Evolutionary conservation across 83 land plant genomes (phyloP).

Genomic region (Diphasiastrum complanatum): DNA sequence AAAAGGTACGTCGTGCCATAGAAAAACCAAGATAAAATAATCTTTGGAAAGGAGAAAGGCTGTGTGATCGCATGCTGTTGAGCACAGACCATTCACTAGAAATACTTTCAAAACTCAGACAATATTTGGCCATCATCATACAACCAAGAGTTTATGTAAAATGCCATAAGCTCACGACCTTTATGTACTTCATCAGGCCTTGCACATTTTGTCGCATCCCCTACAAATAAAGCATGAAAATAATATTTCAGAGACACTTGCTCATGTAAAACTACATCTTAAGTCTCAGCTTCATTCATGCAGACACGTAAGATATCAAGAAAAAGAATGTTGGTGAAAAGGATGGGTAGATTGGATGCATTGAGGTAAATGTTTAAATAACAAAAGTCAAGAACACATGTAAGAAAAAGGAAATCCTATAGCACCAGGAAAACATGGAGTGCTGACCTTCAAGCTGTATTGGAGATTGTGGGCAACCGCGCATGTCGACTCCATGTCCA

Average conservation of each 20-base stretch:
- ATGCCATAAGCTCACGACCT: slow-evolving; percentile 58
- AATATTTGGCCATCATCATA: too few relatives aligned
- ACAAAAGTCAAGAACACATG: background rate
- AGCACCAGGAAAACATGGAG: background rate
- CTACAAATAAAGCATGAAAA: slow-evolving; percentile 27
- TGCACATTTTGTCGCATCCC: slow-evolving; percentile 71
- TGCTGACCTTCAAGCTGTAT: slow-evolving; percentile 63
- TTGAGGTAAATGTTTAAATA: background rate
- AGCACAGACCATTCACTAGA: too few relatives aligned
- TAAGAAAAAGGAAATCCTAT: background rate
- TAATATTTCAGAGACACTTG: background rate
- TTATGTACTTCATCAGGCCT: slow-evolving; percentile 75
- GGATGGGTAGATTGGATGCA: too few relatives aligned
- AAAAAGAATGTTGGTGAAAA: too few relatives aligned
- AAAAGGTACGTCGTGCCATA: too few relatives aligned
- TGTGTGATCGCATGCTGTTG: too few relatives aligned
- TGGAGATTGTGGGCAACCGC: slow-evolving; percentile 93
- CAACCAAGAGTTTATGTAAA: slow-evolving; percentile 66
- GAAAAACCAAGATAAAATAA: too few relatives aligned
- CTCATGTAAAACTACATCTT: background rate
- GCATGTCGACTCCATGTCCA: slow-evolving; percentile 91
- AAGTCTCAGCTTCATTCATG: too few relatives aligned
- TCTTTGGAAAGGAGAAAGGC: too few relatives aligned
- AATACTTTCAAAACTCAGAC: too few relatives aligned
- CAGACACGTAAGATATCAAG: too few relatives aligned